phyloP scores from a whole-genome alignment of 2,329 filamentous ascomycete species.

The Xylogone sp. region DNA sequence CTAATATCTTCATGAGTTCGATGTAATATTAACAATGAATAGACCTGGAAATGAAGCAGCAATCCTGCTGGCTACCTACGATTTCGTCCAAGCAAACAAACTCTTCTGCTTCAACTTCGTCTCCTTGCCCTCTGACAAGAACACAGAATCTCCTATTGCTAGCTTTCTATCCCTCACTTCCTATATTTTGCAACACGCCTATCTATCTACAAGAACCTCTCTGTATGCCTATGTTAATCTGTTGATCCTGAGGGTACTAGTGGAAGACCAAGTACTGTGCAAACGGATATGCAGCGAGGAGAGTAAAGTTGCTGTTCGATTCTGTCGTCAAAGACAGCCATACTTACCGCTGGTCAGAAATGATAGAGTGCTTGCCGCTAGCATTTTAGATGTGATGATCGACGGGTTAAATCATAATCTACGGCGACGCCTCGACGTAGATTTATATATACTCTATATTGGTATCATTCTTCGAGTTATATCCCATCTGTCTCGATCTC shows the following conservation, averaged over 20 bases:
- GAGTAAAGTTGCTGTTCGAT: conserved; percentile 66
- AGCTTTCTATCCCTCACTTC: conserved; percentile 85
- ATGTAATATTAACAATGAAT: conserved; percentile 19
- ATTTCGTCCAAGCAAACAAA: conserved; percentile 93
- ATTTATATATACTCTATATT: conserved; percentile 77
- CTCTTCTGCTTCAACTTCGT: conserved; percentile 87
- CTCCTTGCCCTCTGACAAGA: conserved; percentile 57
- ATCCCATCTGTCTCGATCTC: conserved; percentile 77
- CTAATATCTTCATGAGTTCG: conserved; percentile 14
- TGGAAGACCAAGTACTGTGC: conserved; percentile 79
- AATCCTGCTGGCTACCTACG: conserved; percentile 80
- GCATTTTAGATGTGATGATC: conserved; percentile 80
- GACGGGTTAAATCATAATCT: conserved; percentile 95
- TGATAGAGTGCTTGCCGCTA: conserved; percentile 70
- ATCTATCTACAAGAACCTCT: conserved; percentile 73
- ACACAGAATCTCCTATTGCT: conserved; percentile 69
- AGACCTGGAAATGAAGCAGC: conserved; percentile 79
- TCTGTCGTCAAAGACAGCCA: conserved; percentile 87
- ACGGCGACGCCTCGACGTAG: conserved; percentile 76
- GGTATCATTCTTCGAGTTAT: conserved; percentile 80
- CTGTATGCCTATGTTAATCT: conserved; percentile 83
- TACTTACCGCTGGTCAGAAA: conserved; percentile 72
- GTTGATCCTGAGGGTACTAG: conserved; percentile 77
- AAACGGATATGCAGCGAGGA: conserved; percentile 83
- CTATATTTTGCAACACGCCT: conserved; percentile 90